phyloP scores from a whole-genome alignment of 306 rosid species.

The Glycine latifolia region DNA sequence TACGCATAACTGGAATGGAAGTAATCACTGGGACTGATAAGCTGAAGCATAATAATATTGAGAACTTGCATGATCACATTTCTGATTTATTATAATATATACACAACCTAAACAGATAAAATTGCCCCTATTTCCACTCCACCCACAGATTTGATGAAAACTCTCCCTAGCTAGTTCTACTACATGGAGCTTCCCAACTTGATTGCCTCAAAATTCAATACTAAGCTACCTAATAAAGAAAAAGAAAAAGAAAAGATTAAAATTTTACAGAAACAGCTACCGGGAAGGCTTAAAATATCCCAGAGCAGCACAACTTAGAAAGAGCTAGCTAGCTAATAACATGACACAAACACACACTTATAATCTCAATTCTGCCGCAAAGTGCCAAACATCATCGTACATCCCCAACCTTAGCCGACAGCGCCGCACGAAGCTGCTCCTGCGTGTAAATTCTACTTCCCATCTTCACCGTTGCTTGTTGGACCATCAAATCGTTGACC shows the following conservation, averaged over 20 bases:
- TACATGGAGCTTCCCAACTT: conserved; percentile 50
- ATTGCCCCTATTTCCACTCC: conserved; percentile 23
- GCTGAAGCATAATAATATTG: conserved; percentile 30
- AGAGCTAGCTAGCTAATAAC: conserved; percentile 17
- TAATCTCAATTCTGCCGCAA: background rate
- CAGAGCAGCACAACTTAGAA: conserved; percentile 47
- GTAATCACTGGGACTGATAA: background rate
- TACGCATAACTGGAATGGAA: background rate
- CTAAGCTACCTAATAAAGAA: conserved; percentile 45
- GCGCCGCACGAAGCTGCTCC: conserved; percentile 81
- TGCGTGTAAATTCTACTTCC: conserved; percentile 83
- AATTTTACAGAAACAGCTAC: conserved; percentile 59
- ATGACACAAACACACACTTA: background rate
- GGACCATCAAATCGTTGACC: conserved; percentile 92
- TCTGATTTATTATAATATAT: conserved; percentile 39
- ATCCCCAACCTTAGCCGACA: conserved; percentile 71
- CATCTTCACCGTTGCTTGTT: conserved; percentile 95
- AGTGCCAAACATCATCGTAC: conserved; percentile 40
- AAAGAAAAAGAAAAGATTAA: background rate
- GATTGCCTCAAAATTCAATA: conserved; percentile 49
- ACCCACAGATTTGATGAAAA: conserved; percentile 31
- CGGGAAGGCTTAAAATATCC: conserved; percentile 71
- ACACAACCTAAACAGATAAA: conserved; percentile 38
- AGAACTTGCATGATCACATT: conserved; percentile 45
- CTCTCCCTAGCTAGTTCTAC: conserved; percentile 50